phyloP scores from a whole-genome alignment of 1,139 yeast genomes.

The Candida mesenterica region DNA sequence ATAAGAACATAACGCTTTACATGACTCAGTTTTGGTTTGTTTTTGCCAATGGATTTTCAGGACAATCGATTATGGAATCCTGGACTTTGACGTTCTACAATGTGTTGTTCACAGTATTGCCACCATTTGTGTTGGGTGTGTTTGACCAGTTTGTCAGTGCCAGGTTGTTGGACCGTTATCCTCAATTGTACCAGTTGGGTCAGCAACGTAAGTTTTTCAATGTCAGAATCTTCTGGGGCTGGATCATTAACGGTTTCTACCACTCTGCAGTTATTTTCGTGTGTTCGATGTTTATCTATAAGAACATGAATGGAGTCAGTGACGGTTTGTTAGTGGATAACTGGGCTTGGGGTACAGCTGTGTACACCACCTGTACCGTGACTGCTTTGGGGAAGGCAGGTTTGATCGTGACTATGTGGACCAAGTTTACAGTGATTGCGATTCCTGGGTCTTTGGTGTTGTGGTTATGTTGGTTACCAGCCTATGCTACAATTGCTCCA shows the following conservation, averaged over 20 bases:
- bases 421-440: constrained; percentile 85
- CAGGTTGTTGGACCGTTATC: constrained; percentile 82
- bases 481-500: constrained; percentile 86
- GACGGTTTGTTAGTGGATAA: constrained; percentile 79
- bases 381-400: constrained; percentile 97
- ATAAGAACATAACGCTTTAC: constrained; percentile 90
- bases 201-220: constrained; percentile 87
- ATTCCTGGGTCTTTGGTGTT: constrained; percentile 89
- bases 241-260: constrained; percentile 93
- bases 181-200: constrained; percentile 88
- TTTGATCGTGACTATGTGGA: constrained; percentile 88
- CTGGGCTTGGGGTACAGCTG: constrained; percentile 94
- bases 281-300: constrained; percentile 67
- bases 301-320: constrained; percentile 62
- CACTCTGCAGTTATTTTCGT: constrained; percentile 86
- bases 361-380: constrained; percentile 82
- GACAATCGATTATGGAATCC: constrained; percentile 93
- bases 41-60: constrained; percentile 87
- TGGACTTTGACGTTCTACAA: constrained; percentile 98
- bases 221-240: constrained; percentile 92
- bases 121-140: constrained; percentile 94
- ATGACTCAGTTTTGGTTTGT: constrained; percentile 99
- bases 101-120: constrained; percentile 91
- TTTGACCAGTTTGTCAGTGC: constrained; percentile 97
- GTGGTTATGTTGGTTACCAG: constrained; percentile 87